Base-by-base conservation (phyloP, 202 grass and related monocot genomes). In the Carex sylvatica region DNA sequence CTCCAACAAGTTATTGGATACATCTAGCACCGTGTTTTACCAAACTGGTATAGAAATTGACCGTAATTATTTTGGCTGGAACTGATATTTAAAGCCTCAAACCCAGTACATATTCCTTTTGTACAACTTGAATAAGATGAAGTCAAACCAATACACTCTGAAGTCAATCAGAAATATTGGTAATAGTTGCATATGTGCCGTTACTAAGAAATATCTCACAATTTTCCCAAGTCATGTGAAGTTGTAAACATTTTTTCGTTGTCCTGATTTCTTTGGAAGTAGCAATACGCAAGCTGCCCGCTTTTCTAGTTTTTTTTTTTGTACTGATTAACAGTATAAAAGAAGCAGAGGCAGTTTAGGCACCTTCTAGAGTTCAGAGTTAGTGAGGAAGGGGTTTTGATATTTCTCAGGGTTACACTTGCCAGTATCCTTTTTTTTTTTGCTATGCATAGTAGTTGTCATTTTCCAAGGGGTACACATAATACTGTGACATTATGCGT, bases 11-110 rank as follows among this genome's bases (percentile, higher is more conserved):
- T 80, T 62, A 65, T 65, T 60, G 5, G 42, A 80, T 44, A 49
- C 31, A 62, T 18, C 7, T 42, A 23, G 35, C 55, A 79, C 13
- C 1, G 30, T 61, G 22, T 22, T 59, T 79, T 61, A 22, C 55
- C 7, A 4, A 80, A 73, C 87, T 98, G 28, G 83, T 95, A 8
- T 76, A 91, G 9, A 47, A 49, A 47, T 14, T 54, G 71, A 61
- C 14, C 12, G 75, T 20, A 94, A 93, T 1, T 23, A 91, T 2
- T 20, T 72, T 72, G 4, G 70, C 54, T 74, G 46, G 70, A 52
- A 52, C 44, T 51, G 42, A 26, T 28, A 52, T 74, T 44, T 24
- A 63, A 35, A 35, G 13, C 63, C 31, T 66, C n/a, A 52, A 49
- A 52, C 3, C 42, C 19, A 49, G 33, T 68, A 12, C 33, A 20